A percentile compares a stretch with the other conserved stretches of the same genome.
phyloP scores from a whole-genome alignment of 345 rosid genomes.

The Carallia brachiata region DNA sequence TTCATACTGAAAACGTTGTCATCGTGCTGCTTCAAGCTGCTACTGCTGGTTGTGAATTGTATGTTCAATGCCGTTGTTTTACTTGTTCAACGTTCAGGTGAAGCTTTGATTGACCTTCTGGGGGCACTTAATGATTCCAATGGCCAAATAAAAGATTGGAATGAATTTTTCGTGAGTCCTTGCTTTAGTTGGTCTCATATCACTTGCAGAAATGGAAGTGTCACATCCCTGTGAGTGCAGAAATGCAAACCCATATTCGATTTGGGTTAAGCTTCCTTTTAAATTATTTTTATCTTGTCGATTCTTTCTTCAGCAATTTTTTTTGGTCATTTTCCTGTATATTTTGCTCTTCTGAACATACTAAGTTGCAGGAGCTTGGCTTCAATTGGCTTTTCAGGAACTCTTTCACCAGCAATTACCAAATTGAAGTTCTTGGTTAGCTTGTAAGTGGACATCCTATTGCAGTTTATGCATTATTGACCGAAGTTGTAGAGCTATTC shows the following conservation, averaged over 20 bases:
- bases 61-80: neutral
- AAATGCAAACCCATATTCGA: too few species aligned
- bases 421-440: slow-evolving; percentile 67
- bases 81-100: slow-evolving; percentile 42
- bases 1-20: neutral
- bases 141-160: slow-evolving; percentile 54
- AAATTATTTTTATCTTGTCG: neutral
- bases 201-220: slow-evolving; percentile 66
- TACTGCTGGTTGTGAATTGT: neutral
- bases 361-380: slow-evolving; percentile 52
- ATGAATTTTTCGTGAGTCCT: slow-evolving; percentile 63
- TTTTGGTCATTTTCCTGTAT: slow-evolving; percentile 2
- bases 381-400: slow-evolving; percentile 81
- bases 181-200: slow-evolving; percentile 87
- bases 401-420: slow-evolving; percentile 62
- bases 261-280: neutral
- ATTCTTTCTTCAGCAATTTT: slow-evolving; percentile 4
- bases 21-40: neutral
- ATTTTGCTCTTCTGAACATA: slow-evolving; percentile 11
- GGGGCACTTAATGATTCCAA: slow-evolving; percentile 55
- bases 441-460: slow-evolving; percentile 49
- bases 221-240: slow-evolving; percentile 64
- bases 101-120: slow-evolving; percentile 62
- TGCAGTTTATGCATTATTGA: neutral
- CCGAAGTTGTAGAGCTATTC: neutral